Evolutionary conservation across 2,329 filamentous ascomycete genomes (phyloP).

Genomic region (Phaeosphaeria sp.): DNA sequence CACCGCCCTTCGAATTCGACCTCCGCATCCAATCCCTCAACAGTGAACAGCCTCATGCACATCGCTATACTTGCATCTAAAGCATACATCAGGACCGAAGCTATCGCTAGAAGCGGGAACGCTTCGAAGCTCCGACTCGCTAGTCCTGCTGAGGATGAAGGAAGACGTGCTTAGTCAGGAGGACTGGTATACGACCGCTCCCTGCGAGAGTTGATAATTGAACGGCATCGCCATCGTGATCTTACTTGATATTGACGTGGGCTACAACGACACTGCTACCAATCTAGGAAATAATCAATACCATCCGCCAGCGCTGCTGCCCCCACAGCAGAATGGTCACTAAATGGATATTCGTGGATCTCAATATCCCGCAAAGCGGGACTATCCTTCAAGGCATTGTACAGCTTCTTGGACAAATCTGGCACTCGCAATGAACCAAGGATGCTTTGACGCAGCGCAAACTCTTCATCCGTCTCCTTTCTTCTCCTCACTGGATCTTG

Average conservation of each 20-base stretch:
- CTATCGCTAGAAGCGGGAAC: background rate
- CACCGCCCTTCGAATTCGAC: background rate
- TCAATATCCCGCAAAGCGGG: conserved; percentile 32
- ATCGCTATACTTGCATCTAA: background rate
- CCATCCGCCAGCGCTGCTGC: conserved; percentile 37
- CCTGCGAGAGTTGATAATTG: too few species aligned
- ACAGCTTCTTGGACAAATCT: conserved; percentile 29
- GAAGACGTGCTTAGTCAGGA: too few species aligned
- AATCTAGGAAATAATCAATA: conserved; percentile 44
- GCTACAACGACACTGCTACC: conserved; percentile 14
- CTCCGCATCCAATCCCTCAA: background rate
- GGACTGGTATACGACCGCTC: background rate
- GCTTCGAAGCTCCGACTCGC: background rate
- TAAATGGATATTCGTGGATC: conserved; percentile 40
- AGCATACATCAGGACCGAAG: background rate
- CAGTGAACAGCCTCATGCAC: background rate
- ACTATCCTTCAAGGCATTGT: conserved; percentile 27
- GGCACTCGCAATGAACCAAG: conserved; percentile 32
- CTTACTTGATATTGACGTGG: too few species aligned
- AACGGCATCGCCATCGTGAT: too few species aligned
- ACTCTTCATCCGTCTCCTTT: conserved; percentile 37
- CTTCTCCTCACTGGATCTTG: conserved; percentile 32
- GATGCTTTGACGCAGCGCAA: conserved; percentile 32
- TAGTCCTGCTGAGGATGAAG: background rate
- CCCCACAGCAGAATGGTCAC: conserved; percentile 40